These are phyloP conservation scores for Aspergillus coremiiformis DNA, from an alignment of 495 filamentous ascomycete species.

Conservation along the genomic window DNA sequence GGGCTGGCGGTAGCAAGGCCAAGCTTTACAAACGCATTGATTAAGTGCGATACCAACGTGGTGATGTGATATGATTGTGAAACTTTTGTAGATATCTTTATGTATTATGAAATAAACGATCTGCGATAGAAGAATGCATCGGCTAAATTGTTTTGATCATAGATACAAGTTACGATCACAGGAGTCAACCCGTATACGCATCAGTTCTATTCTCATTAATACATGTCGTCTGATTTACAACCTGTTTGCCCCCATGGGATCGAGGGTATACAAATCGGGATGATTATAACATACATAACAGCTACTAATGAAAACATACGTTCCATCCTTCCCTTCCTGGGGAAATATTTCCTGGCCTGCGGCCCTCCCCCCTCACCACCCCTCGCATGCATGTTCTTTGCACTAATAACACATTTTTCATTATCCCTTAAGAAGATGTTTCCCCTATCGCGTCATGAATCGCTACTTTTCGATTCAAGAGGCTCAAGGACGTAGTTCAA, in stretches of 20 bases:
- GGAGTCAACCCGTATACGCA: constrained; percentile 1
- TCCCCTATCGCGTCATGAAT: neutral
- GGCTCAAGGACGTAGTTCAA: neutral
- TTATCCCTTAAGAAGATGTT: neutral
- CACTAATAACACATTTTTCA: neutral
- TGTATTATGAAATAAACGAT: neutral
- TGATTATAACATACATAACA: constrained; percentile 10
- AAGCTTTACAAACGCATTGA: constrained; percentile 36
- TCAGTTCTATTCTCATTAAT: constrained; percentile 17
- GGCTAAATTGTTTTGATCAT: neutral
- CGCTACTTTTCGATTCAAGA: neutral
- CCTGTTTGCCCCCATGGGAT: neutral
- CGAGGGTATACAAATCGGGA: constrained; percentile 11
- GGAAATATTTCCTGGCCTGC: neutral
- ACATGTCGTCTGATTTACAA: constrained; percentile 15
- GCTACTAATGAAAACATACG: constrained; percentile 2
- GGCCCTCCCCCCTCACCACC: too few relatives aligned
- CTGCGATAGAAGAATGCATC: neutral
- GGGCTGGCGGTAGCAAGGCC: constrained; percentile 21
- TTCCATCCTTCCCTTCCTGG: neutral
- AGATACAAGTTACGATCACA: neutral
- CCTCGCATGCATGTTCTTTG: neutral
- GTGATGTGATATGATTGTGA: neutral
- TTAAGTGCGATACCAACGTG: constrained; percentile 3
- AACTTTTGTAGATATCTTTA: neutral